Base-by-base conservation (phyloP, 2,329 filamentous ascomycete species). In the Trichoderma breve region DNA sequence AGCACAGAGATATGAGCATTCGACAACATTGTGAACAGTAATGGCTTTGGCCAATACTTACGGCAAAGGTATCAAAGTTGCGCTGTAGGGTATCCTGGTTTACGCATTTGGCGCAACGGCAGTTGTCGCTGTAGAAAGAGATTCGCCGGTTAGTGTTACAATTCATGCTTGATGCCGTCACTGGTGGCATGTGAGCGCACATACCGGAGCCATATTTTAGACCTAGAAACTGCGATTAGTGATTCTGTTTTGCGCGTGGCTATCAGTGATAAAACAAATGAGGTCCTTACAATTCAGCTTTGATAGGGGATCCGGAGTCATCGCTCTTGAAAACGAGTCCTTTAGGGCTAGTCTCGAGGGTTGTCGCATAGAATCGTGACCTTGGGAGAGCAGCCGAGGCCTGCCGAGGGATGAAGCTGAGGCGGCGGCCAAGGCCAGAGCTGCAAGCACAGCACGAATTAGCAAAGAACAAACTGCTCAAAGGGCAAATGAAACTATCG, bases 11-110 rank as follows among this genome's bases (percentile, higher is more conserved):
- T 7, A 36, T 63, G 21, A 64, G 55, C 34, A 64, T 26, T 51
- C 28, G 8, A 15, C 4, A 12, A 3, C 3, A 39, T 26, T 12
- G 6, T 28, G 1, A 18, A 28, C 5, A 11, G 0, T 21, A 4
- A n/a, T 11, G 12, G 32, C n/a, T 18, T 39, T 43, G 4, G 9
- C 12, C 26, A 32, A 43, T 63, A 32, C 9, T 24, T 71, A 84
- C 83, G 47, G 79, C 72, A 70, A 84, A 84, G 1, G 82, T 84
- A 51, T 85, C 78, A 72, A 83, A 81, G 69, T 80, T 83, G 66
- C 82, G 77, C 73, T 85, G 83, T 75, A 80, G 77, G 15, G 83
- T 85, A 57, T 83, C 80, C 62, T 80, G 79, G 60, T 85, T 83
- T 18, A 84, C 79, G 65, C 83, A 85, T 61, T 78, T 64, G 3